phyloP scores from a whole-genome alignment of 139 green algal genomes.

The Ettlia oleoabundans region DNA sequence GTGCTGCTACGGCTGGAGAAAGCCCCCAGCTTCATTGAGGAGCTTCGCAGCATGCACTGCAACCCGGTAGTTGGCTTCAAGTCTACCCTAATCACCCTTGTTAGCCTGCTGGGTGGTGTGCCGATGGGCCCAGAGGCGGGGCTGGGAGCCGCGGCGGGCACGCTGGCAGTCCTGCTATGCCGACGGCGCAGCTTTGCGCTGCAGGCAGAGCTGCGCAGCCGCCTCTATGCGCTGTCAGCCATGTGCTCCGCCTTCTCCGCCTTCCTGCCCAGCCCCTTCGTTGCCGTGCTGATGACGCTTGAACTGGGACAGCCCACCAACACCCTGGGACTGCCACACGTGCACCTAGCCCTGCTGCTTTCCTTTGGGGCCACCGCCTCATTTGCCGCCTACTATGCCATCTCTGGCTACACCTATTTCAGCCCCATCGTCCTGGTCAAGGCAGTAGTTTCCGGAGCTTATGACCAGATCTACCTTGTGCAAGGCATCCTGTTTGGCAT shows the following conservation, averaged over 20 bases:
- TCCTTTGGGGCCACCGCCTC: background rate
- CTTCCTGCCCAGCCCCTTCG: conserved; percentile 1
- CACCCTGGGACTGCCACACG: background rate
- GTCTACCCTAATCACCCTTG: background rate
- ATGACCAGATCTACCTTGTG: background rate
- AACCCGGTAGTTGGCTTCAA: background rate
- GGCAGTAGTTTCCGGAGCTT: background rate
- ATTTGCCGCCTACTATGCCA: conserved; percentile 12
- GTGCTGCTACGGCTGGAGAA: background rate
- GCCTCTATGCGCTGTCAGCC: background rate
- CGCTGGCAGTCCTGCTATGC: conserved; percentile 1
- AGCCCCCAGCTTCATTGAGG: conserved; percentile 2
- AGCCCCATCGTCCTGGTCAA: background rate
- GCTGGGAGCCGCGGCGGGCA: background rate
- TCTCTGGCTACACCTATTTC: background rate
- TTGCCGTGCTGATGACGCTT: background rate
- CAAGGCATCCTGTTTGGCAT: conserved; percentile 3
- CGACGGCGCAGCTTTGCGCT: background rate
- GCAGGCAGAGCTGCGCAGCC: background rate
- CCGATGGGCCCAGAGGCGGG: conserved; percentile 16
- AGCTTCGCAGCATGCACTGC: conserved; percentile 17
- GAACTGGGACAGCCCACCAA: background rate
- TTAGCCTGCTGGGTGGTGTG: conserved; percentile 18
- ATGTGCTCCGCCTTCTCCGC: conserved; percentile 7
- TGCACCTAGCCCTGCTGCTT: background rate